Conservation (phyloP, 2,329 filamentous ascomycete genomes). For the Xylariaceae sp. region DNA sequence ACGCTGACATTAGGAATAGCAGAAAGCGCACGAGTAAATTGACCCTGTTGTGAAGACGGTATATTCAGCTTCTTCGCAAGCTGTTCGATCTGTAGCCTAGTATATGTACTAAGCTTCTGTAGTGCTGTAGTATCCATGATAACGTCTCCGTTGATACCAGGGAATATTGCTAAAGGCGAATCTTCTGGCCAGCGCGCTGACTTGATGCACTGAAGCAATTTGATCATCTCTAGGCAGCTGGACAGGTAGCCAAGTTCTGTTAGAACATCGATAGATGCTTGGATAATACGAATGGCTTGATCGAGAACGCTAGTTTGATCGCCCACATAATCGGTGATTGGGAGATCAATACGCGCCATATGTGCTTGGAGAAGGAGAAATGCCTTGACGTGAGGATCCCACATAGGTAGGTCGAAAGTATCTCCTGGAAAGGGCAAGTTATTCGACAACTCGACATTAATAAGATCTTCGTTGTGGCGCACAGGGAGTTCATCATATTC, state of each 20-base stretch:
- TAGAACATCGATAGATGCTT: constrained; percentile 91
- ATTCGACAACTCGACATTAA: constrained; percentile 87
- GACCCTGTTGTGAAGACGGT: constrained; percentile 48
- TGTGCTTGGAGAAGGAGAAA: constrained; percentile 94
- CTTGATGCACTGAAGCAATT: constrained; percentile 89
- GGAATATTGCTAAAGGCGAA: constrained; percentile 77
- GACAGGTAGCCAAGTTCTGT: constrained; percentile 85
- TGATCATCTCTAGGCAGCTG: constrained; percentile 81
- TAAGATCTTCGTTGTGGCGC: constrained; percentile 96
- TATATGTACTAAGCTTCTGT: constrained; percentile 44
- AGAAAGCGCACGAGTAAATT: constrained; percentile 64
- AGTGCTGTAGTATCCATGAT: constrained; percentile 47
- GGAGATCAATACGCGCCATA: constrained; percentile 89
- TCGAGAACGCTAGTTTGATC: constrained; percentile 90
- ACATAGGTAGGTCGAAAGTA: constrained; percentile 81
- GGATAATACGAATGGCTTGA: constrained; percentile 94
- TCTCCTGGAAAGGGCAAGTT: constrained; percentile 71
- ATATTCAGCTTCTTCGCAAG: constrained; percentile 60
- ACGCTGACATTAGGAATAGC: constrained; percentile 74
- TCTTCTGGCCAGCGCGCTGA: constrained; percentile 90
- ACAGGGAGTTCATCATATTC: constrained; percentile 98
- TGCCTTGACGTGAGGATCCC: constrained; percentile 97
- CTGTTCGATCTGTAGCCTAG: constrained; percentile 37
- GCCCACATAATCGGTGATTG: constrained; percentile 96
- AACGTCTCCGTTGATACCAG: constrained; percentile 64